Conservation (phyloP, 129 eudicot species). For the Lonicera japonica region DNA sequence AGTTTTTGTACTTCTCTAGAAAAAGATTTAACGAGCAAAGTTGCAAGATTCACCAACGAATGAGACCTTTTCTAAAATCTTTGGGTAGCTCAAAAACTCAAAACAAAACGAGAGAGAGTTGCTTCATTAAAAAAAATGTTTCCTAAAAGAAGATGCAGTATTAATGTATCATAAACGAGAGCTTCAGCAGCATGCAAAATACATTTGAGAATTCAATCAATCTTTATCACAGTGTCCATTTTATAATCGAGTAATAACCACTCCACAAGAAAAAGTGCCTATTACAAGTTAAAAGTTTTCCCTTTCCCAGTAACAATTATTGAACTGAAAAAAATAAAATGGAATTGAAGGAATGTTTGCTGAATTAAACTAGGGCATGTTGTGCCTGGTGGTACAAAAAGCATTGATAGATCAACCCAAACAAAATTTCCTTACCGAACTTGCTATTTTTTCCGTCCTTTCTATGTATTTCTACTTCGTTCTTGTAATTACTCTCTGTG, state of each 20-base stretch:
- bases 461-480: slow-evolving; percentile 38
- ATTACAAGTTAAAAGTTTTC: not conserved
- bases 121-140: too few species aligned
- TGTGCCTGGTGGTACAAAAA: slow-evolving; percentile 5
- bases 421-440: not conserved
- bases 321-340: slow-evolving; percentile 1
- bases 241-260: not conserved
- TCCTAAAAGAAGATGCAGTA: too few species aligned
- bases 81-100: too few species aligned
- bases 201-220: too few species aligned
- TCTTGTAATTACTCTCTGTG: slow-evolving; percentile 81
- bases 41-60: too few species aligned
- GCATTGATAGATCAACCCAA: not conserved
- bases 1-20: too few species aligned
- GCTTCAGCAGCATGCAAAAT: too few species aligned
- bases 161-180: too few species aligned
- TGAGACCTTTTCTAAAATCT: too few species aligned
- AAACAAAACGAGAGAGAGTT: too few species aligned
- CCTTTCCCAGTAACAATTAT: slow-evolving; percentile 2
- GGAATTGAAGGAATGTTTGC: not conserved
- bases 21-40: too few species aligned
- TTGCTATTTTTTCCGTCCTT: not conserved
- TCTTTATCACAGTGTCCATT: too few species aligned
- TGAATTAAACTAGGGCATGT: slow-evolving; percentile 1
- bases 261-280: not conserved